These are phyloP conservation scores for Penicillium decumbens DNA, from an alignment of 2,329 filamentous ascomycete species.

Conservation along the genomic window DNA sequence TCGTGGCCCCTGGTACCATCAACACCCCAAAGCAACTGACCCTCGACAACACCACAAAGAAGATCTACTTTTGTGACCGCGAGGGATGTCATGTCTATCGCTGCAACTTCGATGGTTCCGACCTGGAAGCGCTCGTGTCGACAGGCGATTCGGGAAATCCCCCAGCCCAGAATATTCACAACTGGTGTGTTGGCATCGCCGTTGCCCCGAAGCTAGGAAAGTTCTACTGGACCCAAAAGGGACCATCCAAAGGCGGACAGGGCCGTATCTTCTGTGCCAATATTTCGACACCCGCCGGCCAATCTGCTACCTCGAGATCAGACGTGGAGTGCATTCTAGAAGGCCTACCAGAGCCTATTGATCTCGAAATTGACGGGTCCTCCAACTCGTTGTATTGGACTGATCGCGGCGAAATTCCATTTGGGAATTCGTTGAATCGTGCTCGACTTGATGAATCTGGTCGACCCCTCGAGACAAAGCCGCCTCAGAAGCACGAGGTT, in stretches of 20 bases:
- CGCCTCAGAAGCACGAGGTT: constrained; percentile 4
- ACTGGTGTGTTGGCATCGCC: constrained; percentile 56
- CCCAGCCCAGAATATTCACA: constrained; percentile 27
- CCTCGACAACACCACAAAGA: constrained; percentile 25
- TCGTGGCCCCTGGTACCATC: constrained; percentile 44
- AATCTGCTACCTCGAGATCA: constrained; percentile 32
- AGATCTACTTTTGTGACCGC: constrained; percentile 44
- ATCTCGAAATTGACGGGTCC: constrained; percentile 51
- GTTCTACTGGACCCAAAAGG: constrained; percentile 61
- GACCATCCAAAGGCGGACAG: constrained; percentile 47
- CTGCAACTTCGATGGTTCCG: constrained; percentile 33
- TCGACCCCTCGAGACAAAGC: not conserved
- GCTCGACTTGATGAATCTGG: constrained; percentile 18
- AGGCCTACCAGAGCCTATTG: constrained; percentile 53
- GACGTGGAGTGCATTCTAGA: constrained; percentile 46
- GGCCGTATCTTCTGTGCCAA: constrained; percentile 54
- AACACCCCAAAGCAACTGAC: constrained; percentile 49
- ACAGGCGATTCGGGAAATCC: constrained; percentile 24
- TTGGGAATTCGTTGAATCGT: constrained; percentile 52
- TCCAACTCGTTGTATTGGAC: constrained; percentile 54
- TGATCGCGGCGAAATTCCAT: constrained; percentile 55
- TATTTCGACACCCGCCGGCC: constrained; percentile 38
- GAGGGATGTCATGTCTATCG: constrained; percentile 40
- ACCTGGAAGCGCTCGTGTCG: constrained; percentile 3
- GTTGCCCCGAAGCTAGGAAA: constrained; percentile 43